Base-by-base conservation (phyloP, 1,284 basidiomycete species). In the Heterobasidion irregulare region DNA sequence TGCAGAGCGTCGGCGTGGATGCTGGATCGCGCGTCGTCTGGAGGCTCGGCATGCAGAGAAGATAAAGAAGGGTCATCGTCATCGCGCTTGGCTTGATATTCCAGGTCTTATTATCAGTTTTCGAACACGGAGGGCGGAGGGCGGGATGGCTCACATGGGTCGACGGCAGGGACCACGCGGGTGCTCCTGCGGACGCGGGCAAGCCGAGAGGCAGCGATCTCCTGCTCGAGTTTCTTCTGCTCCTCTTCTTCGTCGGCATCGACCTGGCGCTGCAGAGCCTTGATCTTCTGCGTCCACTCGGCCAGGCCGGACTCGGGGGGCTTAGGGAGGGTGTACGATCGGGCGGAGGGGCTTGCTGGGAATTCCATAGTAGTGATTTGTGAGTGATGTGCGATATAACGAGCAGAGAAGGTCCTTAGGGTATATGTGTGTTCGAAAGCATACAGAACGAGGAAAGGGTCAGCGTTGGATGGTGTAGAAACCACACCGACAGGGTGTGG, bases 221-320 rank as follows among this genome's bases (percentile, higher is more conserved):
- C 88, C 60, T 88, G 80, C 67, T 90, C 87, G 1, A 91, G 75
- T 57, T 80, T 75, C 53, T 75, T 78, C 62, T 88, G 82, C 62
- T 91, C 89, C 6, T 75, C 78, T 65, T 88, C 87, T 59, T 89
- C 87, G 60, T 89, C 84, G 16, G 82, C 82, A 61, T 91, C 88
- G 35, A 89, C 84, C 64, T 89, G 86, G 54, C 80, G 78, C 66
- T 89, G 87, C 65, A 90, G 70, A 12, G 82, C 85, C 67, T 84
- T 86, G 68, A 91, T 89, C 71, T 77, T 84, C 68, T 72, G 85
- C 15, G 87, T 79, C 88, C 88, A 91, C 67, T 91, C 87, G 16
- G 86, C 76, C n/a, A 89, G 74, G 41, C 80, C 83, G 9, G 75
- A 71, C 60, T 86, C 84, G 10, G 72, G 74, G 34, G 53, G 53